Conservation (phyloP, 2,329 filamentous ascomycete genomes). For the Trichoderma sp. region DNA sequence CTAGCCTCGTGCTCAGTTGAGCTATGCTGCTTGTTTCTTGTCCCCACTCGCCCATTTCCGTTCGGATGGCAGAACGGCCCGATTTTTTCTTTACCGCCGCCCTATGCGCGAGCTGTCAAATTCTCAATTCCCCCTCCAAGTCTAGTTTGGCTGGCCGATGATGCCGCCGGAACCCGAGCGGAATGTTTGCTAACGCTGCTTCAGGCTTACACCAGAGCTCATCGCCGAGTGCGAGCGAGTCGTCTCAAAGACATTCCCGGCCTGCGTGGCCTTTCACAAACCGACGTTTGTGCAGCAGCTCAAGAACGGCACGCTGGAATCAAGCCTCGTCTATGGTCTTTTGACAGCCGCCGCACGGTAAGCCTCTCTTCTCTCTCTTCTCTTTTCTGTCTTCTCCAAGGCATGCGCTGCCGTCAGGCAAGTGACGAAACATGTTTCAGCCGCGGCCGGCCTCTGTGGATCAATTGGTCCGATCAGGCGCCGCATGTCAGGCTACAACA, state of each 20-base stretch:
- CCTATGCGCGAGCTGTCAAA: not conserved
- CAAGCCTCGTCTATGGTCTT: constrained; percentile 57
- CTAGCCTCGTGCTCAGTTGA: constrained; percentile 9
- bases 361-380: constrained; percentile 30
- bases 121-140: not conserved
- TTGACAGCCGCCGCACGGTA: constrained; percentile 59
- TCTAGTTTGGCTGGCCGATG: not conserved
- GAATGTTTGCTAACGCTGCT: constrained; percentile 27
- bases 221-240: constrained; percentile 60
- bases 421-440: not conserved
- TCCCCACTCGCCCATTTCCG: constrained; percentile 18
- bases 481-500: not conserved
- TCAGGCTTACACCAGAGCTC: constrained; percentile 55
- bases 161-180: constrained; percentile 25
- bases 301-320: constrained; percentile 55
- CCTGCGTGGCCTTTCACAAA: constrained; percentile 63
- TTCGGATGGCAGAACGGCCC: constrained; percentile 20
- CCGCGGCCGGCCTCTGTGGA: constrained; percentile 4
- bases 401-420: not conserved
- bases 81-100: constrained; percentile 10
- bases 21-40: constrained; percentile 7
- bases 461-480: not conserved
- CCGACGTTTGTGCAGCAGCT: constrained; percentile 60
- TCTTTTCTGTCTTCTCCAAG: constrained; percentile 24
- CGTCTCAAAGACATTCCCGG: constrained; percentile 59